phyloP scores from a whole-genome alignment of 1,284 basidiomycete genomes.

The Fistulinella cinereoalba region DNA sequence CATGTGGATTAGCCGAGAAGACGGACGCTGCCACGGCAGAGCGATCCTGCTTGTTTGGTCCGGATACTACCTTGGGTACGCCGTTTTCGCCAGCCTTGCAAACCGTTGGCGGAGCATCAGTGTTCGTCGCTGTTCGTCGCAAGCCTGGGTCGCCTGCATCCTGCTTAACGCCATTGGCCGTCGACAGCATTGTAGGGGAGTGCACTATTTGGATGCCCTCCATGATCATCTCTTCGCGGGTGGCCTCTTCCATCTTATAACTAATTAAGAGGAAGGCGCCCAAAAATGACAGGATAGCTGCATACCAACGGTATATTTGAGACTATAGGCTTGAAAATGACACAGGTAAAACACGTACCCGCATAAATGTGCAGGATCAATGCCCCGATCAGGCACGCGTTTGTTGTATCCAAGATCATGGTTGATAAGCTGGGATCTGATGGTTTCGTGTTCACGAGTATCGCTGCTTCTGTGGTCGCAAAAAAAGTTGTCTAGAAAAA shows the following conservation, averaged over 20 bases:
- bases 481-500: constrained; percentile 56
- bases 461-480: constrained; percentile 51
- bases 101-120: background rate
- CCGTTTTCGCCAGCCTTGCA: background rate
- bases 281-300: constrained; percentile 56
- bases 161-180: constrained; percentile 13
- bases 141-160: background rate
- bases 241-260: constrained; percentile 53
- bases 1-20: constrained; percentile 43
- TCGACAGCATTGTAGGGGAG: constrained; percentile 15
- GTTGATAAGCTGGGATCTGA: constrained; percentile 10
- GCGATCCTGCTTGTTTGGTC: background rate
- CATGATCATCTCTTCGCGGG: constrained; percentile 37
- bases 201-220: constrained; percentile 22
- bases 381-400: constrained; percentile 49
- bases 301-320: background rate
- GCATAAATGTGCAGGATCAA: constrained; percentile 54
- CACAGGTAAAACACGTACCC: constrained; percentile 36
- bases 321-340: background rate
- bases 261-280: constrained; percentile 57
- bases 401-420: constrained; percentile 36
- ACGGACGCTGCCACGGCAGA: constrained; percentile 22
- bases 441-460: constrained; percentile 45
- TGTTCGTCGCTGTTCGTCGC: background rate
- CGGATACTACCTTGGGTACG: background rate